Percentiles rank a stretch among this genome's conserved stretches.
Conservation (phyloP, 2,329 filamentous ascomycete species). For the Fusarium chaquense region DNA sequence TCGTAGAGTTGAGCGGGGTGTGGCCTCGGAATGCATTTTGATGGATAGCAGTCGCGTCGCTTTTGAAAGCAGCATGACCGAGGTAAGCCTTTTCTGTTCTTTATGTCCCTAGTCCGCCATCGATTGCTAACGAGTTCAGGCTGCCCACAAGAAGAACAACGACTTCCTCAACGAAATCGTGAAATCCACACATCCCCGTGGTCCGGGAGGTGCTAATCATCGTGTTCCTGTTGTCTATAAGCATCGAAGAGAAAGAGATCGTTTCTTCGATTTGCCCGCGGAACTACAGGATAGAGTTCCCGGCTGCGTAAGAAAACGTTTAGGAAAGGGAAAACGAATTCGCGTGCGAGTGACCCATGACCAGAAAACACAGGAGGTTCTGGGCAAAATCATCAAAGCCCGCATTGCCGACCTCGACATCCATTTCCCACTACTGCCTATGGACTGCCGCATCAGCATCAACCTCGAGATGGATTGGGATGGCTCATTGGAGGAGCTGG, state of each 20-base stretch:
- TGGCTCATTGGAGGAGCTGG: slow-evolving; percentile 71
- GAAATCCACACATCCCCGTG: slow-evolving; percentile 67
- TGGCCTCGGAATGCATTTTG: slow-evolving; percentile 78
- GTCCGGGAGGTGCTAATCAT: slow-evolving; percentile 56
- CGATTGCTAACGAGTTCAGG: slow-evolving; percentile 58
- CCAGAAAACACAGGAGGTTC: slow-evolving; percentile 74
- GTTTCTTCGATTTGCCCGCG: slow-evolving; percentile 80
- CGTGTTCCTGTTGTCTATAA: slow-evolving; percentile 80
- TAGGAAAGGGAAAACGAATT: slow-evolving; percentile 61
- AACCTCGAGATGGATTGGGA: slow-evolving; percentile 94
- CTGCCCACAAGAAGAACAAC: slow-evolving; percentile 86
- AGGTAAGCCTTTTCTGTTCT: slow-evolving; percentile 66
- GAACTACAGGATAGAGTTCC: slow-evolving; percentile 71
- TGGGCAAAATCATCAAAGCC: slow-evolving; percentile 91
- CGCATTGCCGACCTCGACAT: slow-evolving; percentile 91
- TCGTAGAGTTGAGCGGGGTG: slow-evolving; percentile 74
- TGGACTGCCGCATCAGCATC: slow-evolving; percentile 94
- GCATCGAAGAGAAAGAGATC: slow-evolving; percentile 85
- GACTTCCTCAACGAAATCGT: slow-evolving; percentile 82
- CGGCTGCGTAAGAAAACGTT: slow-evolving; percentile 70
- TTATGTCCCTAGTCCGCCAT: background rate
- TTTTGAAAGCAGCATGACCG: slow-evolving; percentile 92
- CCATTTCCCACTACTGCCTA: slow-evolving; percentile 78
- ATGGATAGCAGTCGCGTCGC: slow-evolving; percentile 69
- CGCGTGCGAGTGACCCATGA: slow-evolving; percentile 77